Conservation (phyloP, 1,284 basidiomycete genomes). For the Rhodofomes roseus region DNA sequence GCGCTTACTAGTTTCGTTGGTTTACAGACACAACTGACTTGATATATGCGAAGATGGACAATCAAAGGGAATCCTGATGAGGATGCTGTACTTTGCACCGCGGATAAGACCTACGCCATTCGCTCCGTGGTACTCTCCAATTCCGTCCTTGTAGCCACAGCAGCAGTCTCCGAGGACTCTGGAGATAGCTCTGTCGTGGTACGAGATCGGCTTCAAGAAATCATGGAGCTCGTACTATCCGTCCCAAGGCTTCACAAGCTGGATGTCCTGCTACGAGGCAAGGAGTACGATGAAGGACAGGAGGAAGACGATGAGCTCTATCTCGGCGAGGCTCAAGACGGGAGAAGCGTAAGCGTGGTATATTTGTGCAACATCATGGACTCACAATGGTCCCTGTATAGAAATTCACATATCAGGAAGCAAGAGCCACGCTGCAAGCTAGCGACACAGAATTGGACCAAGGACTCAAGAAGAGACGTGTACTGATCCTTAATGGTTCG, state of each 20-base stretch:
- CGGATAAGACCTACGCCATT: constrained; percentile 73
- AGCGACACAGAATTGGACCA: constrained; percentile 68
- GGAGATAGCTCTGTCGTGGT: constrained; percentile 37
- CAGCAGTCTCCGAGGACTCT: constrained; percentile 24
- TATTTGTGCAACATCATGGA: too few species aligned
- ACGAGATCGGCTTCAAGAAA: constrained; percentile 68
- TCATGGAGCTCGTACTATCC: constrained; percentile 72
- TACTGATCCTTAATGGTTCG: constrained; percentile 70
- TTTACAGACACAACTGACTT: neutral
- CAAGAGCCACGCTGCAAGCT: constrained; percentile 68
- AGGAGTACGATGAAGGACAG: constrained; percentile 59
- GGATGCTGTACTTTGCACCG: constrained; percentile 86
- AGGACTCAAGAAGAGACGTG: constrained; percentile 61
- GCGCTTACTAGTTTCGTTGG: constrained; percentile 7
- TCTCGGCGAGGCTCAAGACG: constrained; percentile 35
- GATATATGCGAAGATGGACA: constrained; percentile 45
- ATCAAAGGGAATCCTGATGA: constrained; percentile 82
- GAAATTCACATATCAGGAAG: constrained; percentile 55
- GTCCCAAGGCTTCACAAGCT: constrained; percentile 75
- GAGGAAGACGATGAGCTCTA: constrained; percentile 42
- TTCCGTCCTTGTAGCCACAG: constrained; percentile 71
- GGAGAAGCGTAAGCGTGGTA: constrained; percentile 14
- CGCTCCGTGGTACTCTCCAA: constrained; percentile 86
- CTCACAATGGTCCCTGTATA: constrained; percentile 17
- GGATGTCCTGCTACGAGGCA: constrained; percentile 54